Evolutionary conservation across 345 rosid species (phyloP), one percentile per base, ranked within the genome.

Genomic region (Gossypium arboreum): DNA sequence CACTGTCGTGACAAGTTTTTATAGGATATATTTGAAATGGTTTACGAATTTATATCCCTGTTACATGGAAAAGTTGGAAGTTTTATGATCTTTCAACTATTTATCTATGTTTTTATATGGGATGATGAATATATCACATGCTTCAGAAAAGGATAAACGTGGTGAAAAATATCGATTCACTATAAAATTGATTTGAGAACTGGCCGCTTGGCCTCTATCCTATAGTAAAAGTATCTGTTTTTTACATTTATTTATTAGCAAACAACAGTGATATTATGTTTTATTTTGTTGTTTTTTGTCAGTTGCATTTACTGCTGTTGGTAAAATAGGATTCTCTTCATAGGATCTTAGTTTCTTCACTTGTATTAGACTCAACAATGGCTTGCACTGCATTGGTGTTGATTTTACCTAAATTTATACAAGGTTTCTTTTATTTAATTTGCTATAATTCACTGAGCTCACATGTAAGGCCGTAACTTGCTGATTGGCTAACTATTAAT

Each of bases 371-470:
- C 48, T 17, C 22, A 47, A 27, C 2, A 34, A 13, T 29, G 45
- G 97, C 62, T 50, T 50, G 44, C 44, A 54, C 55, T 41, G 56
- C 67, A 12, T 22, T 60, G 27, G 25, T 20, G 24, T 34, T 76
- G 61, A 51, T 13, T 69, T 48, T 18, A 50, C 69, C n/a, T 18
- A 17, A 24, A 45, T 71, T n/a, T 63, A 25, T 73, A 24, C 62
- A 48, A 41, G 47, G 22, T 54, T 45, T 45, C n/a, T 22, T 47
- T 18, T 27, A 34, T 75, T 41, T 77, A 41, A 41, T 57, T 44
- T 20, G 18, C 47, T 24, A 64, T 63, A 55, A 47, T 27, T 74
- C 24, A 39, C 47, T 8, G 17, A 13, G 9, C 18, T 69, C 24
- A 69, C 25, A 12, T 12, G 12, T 45, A 25, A 62, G 64, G 55